phyloP scores from a whole-genome alignment of 345 rosid species.

The Pugionium dolabratum region DNA sequence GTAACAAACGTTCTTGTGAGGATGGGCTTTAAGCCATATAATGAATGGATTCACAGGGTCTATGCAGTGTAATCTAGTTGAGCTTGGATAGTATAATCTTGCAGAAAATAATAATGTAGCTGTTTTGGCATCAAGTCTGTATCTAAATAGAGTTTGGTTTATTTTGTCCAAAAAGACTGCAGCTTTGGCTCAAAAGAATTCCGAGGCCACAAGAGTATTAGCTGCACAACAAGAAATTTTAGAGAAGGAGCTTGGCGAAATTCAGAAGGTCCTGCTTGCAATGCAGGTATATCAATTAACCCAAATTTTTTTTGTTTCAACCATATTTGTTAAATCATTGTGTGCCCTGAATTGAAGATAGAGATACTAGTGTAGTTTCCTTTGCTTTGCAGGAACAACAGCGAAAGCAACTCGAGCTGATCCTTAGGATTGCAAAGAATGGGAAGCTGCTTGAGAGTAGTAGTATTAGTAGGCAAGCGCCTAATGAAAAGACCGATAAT shows the following conservation, averaged over 20 bases:
- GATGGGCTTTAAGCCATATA: neutral
- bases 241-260: constrained; percentile 90
- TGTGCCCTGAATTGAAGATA: neutral
- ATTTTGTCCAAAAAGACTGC: constrained; percentile 56
- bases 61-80: too few relatives aligned
- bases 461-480: constrained; percentile 31
- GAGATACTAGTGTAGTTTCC: neutral
- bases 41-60: neutral
- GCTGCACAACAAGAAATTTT: constrained; percentile 78
- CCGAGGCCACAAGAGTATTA: constrained; percentile 85
- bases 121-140: too few relatives aligned
- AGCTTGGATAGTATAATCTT: too few relatives aligned
- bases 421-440: constrained; percentile 71
- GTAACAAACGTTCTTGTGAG: neutral
- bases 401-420: constrained; percentile 79
- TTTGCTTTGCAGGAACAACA: constrained; percentile 75
- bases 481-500: constrained; percentile 38
- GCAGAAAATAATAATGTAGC: too few relatives aligned
- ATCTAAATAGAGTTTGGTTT: too few relatives aligned
- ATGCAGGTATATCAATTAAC: constrained; percentile 65
- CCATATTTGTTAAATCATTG: neutral
- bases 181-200: constrained; percentile 90
- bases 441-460: constrained; percentile 60
- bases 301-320: neutral
- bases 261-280: constrained; percentile 88